Base-by-base conservation (phyloP, 768 basidiomycete genomes). In the Trametes elegans region DNA sequence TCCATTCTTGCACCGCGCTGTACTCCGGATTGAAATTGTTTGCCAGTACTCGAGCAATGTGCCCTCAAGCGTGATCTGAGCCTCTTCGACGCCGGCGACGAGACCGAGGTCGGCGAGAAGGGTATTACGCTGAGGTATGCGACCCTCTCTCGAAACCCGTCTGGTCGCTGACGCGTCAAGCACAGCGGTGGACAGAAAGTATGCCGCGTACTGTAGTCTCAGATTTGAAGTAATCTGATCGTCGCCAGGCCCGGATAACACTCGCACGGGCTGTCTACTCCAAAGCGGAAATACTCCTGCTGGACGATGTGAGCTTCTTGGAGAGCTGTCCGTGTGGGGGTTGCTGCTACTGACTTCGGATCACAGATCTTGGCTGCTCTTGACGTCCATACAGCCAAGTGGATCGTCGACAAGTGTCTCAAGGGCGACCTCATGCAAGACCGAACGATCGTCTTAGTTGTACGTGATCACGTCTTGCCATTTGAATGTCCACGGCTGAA, bases 71-170 rank as follows among this genome's bases (percentile, higher is more conserved):
- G 74, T 18, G 80, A 82, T 58, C 64, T 82, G 5, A 70, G 63
- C 24, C 60, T 82, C 23, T 77, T 80, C 55, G 68, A 77, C 19
- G 77, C 77, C 11, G 79, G 80, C 0, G 80, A 81, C 56, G 46
- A 70, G 51, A 80, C 80, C 7, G 80, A 81, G 57, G 77, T 84
- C 18, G 82, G 82, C 14, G 82, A 84, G 57, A 83, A 80, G 61
- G 82, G 82, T 6, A 58, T 80, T 3, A 80, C 74, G 3, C 55
- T 76, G 28, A 74, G 73, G 73, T 69, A 43, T n/a, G n/a, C n/a
- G n/a, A n/a, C n/a, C n/a, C n/a, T n/a, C n/a, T n/a, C n/a, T n/a
- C n/a, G n/a, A n/a, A n/a, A n/a, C n/a, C n/a, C n/a, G 21, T 3
- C 5, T 2, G 11, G 13, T 23, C 6, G 42, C n/a, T 13, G 11